Evolutionary conservation across 345 rosid species (phyloP), one percentile per base, ranked within the genome.

Genomic region (Triadica sebifera): DNA sequence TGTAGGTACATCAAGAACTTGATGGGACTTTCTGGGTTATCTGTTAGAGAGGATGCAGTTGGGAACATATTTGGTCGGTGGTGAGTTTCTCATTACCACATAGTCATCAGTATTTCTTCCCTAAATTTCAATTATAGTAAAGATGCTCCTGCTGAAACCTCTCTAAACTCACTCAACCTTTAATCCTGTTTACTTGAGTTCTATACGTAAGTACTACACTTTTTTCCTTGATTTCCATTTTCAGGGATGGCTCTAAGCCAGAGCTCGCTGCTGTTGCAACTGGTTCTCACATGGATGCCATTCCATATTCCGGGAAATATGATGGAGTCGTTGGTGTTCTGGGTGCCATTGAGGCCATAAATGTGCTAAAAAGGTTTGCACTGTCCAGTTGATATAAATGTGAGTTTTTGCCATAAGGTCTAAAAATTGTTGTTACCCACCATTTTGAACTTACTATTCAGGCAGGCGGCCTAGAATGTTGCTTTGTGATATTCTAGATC

Each of bases 281-380:
- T 41, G 98, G 97, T 78, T 94, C 98, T 80, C 97, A 94, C 49
- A 89, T 88, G 8, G 98, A 94, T 88, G 98, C 98, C 76, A 94
- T 94, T 82, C 98, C 98, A 3, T 92, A 88, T 84, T 92, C 97
- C 0, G 98, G 98, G 56, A 94, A 92, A 82, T 94, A 86, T 79
- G 98, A 94, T 81, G 97, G 98, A 22, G 98, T 92, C 55, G 94
- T 92, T 39, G 98, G 98, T 84, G 97, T 94, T 84, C 82, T 94
- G 74, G 97, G 98, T 78, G 98, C 98, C 47, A 84, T 94, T 50
- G 98, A 94, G 88, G 95, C 97, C 77, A 87, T 92, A 76, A 94
- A 89, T 74, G 90, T 87, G n/a, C 88, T 94, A 19, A 88, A 89
- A 81, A 89, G 97, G 98, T 94, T 62, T 58, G 49, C 22, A n/a